Base-by-base conservation (phyloP, 306 rosid species). In the Quercus engelmannii region DNA sequence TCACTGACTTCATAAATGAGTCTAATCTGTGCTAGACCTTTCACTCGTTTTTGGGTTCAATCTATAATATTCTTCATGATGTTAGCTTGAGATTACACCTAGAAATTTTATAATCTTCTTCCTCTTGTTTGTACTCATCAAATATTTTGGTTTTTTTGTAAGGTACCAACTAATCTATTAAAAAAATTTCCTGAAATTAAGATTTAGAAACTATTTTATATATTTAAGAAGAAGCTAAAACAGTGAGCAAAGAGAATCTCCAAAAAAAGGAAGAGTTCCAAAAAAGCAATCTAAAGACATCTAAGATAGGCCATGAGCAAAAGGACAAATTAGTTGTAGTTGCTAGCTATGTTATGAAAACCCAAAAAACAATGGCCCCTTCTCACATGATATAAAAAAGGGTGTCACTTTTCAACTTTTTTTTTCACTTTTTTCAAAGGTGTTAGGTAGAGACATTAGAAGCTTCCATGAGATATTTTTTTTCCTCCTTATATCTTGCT, bases 391-490 rank as follows among this genome's bases (percentile, higher is more conserved):
- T 13, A 54, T 3, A 51, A 41, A 41, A 70, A 82, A 64, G 49
- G 56, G 33, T 61, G 71, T 55, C 21, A 74, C 78, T 85, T 85
- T 82, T 73, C 82, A 83, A 78, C 82, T 68, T 61, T 59, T 41
- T n/a, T 68, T 61, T 59, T 30, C n/a, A 23, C 80, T 78, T 64
- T 80, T 87, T 87, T 85, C 86, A 85, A 83, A 78, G 69, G 87
- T 71, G 87, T 85, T 88, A 76, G 87, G 91, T 85, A 55, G 86
- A 83, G 79, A 75, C 83, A 78, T 72, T 20, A 70, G 89, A 88
- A 88, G 89, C 89, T 88, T 85, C 89, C 78, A 78, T 46, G 0
- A 58, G 85, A 88, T 81, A 75, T 83, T 80, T 75, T 62, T 78
- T 41, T 41, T 8, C 7, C 3, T 8, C 46, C 46, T 8, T 55